Evolutionary conservation across 2,329 filamentous ascomycete species (phyloP), one percentile per base, ranked within the genome.

Genomic region (Plectosphaerella cucumerina): DNA sequence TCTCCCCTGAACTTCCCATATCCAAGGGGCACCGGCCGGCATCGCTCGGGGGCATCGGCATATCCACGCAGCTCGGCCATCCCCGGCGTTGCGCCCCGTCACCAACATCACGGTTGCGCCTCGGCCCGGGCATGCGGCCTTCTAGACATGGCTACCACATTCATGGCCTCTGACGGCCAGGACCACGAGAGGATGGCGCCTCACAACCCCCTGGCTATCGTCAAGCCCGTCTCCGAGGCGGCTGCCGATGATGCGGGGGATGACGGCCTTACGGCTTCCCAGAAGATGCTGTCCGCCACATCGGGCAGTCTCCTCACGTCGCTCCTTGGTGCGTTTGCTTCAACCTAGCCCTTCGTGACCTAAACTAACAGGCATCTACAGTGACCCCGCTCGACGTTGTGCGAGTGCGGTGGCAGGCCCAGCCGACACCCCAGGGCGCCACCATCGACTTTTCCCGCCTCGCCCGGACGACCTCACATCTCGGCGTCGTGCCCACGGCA

Each of bases 331-430:
- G 78, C 58, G 81, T 65, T 52, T 11, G 17, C 26, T 6, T 5
- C 15, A 3, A 6, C 14, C 14, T 5, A 10, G n/a, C 35, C 35
- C 34, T 21, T 42, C 12, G 31, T n/a, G 14, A 22, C 34, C 34
- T 47, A 17, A n/a, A 49, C 48, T 53, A 51, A 49, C 39, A 18
- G 10, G 4, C 14, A 5, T 12, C n/a, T 51, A 9, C 58, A 95
- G 93, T 96, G 31, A 99, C 94, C 5, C 94, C 94, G 44, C 85
- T 99, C 48, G 94, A 99, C 65, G 94, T 99, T 56, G 94, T 99
- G 54, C 90, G 94, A 55, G 90, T 99, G 44, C 90, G 94, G 55
- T 78, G 96, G 49, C 94, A 99, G 70, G 93, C 94, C 2, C 93
- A 97, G 64, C 72, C 75, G 76, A 64, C 69, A 42, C 63, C 71